Percentiles rank a stretch among this genome's conserved stretches.
Evolutionary conservation across 75 land plant genomes (phyloP).

Genomic region (Chamaecyparis obtusa): DNA sequence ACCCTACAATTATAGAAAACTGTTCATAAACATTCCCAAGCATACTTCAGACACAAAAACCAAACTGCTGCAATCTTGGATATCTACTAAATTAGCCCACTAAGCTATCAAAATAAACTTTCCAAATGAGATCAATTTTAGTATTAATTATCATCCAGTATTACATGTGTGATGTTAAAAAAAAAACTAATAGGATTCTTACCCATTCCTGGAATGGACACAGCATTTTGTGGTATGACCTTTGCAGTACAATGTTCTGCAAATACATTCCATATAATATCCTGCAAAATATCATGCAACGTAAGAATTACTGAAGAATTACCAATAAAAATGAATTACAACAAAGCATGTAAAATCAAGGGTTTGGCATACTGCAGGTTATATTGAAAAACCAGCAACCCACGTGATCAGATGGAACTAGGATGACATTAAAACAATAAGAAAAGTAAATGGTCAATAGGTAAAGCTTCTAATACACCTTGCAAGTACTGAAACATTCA

Average conservation of each 20-base stretch:
- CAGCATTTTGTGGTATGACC: background rate
- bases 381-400: no score
- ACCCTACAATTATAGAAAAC: background rate
- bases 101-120: background rate
- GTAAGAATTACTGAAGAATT: background rate
- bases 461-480: no score
- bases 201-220: background rate
- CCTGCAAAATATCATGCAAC: background rate
- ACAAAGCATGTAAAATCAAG: background rate
- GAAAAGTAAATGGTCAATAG: no score
- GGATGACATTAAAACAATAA: no score
- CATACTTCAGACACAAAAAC: no score
- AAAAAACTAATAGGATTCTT: background rate
- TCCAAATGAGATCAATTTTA: background rate
- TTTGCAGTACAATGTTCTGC: background rate
- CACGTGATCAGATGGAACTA: no score
- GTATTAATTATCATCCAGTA: background rate
- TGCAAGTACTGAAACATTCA: no score
- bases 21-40: background rate
- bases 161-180: background rate
- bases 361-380: no score
- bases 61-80: no score
- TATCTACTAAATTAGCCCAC: background rate
- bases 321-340: no score
- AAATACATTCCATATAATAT: background rate